Base-by-base conservation (phyloP, 768 basidiomycete species). In the Lepiota subincarnata region DNA sequence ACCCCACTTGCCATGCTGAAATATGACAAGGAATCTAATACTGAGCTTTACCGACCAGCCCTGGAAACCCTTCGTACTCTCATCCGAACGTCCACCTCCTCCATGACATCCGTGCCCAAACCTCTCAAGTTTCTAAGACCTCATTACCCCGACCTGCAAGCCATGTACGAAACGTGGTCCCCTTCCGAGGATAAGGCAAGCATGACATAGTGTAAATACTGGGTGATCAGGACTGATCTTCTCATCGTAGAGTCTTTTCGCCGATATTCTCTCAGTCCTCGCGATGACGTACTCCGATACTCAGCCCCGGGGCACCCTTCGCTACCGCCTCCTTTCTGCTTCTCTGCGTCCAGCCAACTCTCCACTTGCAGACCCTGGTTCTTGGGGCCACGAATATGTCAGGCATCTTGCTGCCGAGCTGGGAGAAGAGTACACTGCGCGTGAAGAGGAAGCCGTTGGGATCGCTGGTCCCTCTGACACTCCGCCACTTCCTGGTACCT, bases 201-300 rank as follows among this genome's bases (percentile, higher is more conserved):
- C 50, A 43, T 38, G 26, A 12, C 12, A 34, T 28, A n/a, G 4
- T 39, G 2, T 4, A 26, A 34, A 40, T 19, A 16, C 36, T 36
- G 6, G 7, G 14, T 28, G 19, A 16, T 36, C 6, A n/a, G 26
- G 50, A 24, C 63, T 65, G 19, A 68, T 50, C 20, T 44, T 44
- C 35, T 19, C 55, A 20, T 24, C 46, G 2, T 66, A 97, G 93
- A 87, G 89, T 60, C 81, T 97, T 39, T 95, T 98, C 65, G 94
- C 94, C 20, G 95, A 98, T 62, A 98, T 99, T 56, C 80, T 99
- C 22, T 98, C 96, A 36, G 96, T 98, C 5, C 85, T 99, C 41
- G 97, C 96, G 6, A 99, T 99, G 97, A 99, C 97, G 6, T 98
- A 98, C 68, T 98, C 95, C 7, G 97, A 99, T 71, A 95, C 92